Conservation (phyloP, 2,329 filamentous ascomycete genomes). For the Cladophialophora yegresii region DNA sequence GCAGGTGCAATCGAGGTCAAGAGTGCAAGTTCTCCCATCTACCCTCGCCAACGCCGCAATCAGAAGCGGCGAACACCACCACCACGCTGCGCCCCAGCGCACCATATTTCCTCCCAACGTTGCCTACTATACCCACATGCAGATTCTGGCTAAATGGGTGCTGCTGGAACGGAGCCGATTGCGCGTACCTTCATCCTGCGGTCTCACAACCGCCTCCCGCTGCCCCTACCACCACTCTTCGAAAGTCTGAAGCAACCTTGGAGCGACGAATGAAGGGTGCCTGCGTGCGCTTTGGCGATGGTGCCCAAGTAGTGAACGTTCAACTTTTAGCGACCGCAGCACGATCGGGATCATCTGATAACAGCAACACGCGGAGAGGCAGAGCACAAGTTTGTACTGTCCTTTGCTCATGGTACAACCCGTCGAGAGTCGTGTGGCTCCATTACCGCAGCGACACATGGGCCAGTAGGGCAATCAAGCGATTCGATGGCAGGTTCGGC, state of each 20-base stretch:
- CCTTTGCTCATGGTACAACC: conserved; percentile 22
- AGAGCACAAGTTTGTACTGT: conserved; percentile 16
- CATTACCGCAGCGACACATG: conserved; percentile 17
- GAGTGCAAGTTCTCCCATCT: conserved; percentile 13
- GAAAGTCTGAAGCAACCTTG: neutral
- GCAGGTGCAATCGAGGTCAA: conserved; percentile 12
- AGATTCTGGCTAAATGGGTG: neutral
- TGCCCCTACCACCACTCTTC: neutral
- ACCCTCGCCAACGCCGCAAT: neutral
- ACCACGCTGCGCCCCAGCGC: neutral
- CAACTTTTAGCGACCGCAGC: conserved; percentile 3
- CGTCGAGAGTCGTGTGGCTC: conserved; percentile 20
- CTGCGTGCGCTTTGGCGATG: conserved; percentile 11
- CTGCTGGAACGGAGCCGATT: conserved; percentile 8
- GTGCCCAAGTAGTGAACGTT: conserved; percentile 13
- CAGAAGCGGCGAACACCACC: neutral
- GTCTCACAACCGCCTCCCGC: neutral
- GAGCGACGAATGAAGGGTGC: conserved; percentile 8
- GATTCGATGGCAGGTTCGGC: conserved; percentile 13
- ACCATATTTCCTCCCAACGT: neutral
- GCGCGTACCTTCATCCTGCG: conserved; percentile 1
- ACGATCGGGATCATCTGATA: neutral
- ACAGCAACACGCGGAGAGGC: neutral
- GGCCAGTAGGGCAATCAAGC: conserved; percentile 11
- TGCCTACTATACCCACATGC: neutral